Evolutionary conservation across 78 protist species (phyloP).

Genomic region (Goniomonas avonlea): DNA sequence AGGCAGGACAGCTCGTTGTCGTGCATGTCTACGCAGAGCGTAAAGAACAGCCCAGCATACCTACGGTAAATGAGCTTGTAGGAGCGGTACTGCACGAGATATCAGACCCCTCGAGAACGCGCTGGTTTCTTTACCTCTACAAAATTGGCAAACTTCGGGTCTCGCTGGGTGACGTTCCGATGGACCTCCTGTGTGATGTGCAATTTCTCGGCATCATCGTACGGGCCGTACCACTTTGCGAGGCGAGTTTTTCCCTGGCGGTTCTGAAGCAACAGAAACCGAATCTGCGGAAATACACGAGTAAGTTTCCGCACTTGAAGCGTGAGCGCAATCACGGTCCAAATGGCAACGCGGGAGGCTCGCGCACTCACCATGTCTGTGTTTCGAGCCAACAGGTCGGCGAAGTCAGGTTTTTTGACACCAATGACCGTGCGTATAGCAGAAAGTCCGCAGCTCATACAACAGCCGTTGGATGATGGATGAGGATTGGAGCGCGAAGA

Average conservation of each 20-base stretch:
- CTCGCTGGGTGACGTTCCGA: constrained; percentile 74
- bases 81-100: constrained; percentile 10
- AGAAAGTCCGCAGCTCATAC: too few relatives aligned
- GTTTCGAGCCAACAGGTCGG: too few relatives aligned
- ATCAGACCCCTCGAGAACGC: too few relatives aligned
- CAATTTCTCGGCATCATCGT: constrained; percentile 83
- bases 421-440: too few relatives aligned
- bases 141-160: constrained; percentile 85
- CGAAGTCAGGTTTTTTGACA: too few relatives aligned
- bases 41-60: constrained; percentile 92
- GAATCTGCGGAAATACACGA: constrained; percentile 77
- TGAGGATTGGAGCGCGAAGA: too few relatives aligned
- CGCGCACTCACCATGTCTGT: too few relatives aligned
- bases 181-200: constrained; percentile 67
- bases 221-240: constrained; percentile 82
- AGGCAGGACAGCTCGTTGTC: constrained; percentile 89
- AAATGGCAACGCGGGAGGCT: too few relatives aligned
- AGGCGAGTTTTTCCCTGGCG: constrained; percentile 96
- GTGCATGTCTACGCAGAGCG: constrained; percentile 75
- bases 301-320: too few relatives aligned
- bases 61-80: constrained; percentile 84
- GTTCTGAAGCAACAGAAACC: constrained; percentile 90
- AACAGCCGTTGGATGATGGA: too few relatives aligned
- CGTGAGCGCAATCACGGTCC: too few relatives aligned
- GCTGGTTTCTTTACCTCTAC: constrained; percentile 79